Conservation (phyloP, 2,329 filamentous ascomycete genomes). For the Talaromyces amestolkiae region DNA sequence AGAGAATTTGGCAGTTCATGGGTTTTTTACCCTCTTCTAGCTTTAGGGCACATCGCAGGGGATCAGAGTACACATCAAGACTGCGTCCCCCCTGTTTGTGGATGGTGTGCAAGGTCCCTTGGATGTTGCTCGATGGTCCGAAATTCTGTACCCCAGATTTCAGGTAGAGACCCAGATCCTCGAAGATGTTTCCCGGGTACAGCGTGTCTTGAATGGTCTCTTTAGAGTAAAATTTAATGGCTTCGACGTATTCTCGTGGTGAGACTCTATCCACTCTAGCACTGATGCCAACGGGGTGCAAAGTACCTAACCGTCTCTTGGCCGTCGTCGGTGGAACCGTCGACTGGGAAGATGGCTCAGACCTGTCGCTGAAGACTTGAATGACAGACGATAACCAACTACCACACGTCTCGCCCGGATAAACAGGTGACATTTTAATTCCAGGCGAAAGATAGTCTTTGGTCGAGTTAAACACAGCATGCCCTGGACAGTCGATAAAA, state of each 20-base stretch:
- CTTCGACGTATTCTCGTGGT: constrained; percentile 1
- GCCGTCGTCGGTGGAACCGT: background rate
- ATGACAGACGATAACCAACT: background rate
- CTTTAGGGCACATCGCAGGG: too few relatives aligned
- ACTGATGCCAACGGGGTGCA: background rate
- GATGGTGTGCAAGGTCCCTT: too few relatives aligned
- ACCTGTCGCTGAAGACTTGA: constrained; percentile 2
- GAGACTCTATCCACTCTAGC: constrained; percentile 1
- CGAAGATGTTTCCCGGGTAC: too few relatives aligned
- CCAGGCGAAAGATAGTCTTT: background rate
- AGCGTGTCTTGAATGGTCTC: too few relatives aligned
- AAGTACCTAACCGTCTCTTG: background rate
- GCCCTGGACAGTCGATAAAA: background rate
- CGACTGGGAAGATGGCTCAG: constrained; percentile 7
- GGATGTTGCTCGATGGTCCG: too few relatives aligned
- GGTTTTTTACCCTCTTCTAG: too few relatives aligned
- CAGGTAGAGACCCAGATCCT: too few relatives aligned
- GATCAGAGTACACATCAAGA: too few relatives aligned
- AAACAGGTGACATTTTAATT: background rate
- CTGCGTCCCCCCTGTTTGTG: too few relatives aligned
- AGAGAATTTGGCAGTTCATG: too few relatives aligned
- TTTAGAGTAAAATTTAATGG: constrained; percentile 2
- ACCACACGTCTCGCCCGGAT: background rate
- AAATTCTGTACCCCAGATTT: too few relatives aligned
- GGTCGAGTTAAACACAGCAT: background rate